Percentiles rank a stretch among this genome's conserved stretches.
These are phyloP conservation scores for Candida chauliodis DNA, from an alignment of 805 yeast genomes.

Conservation along the genomic window DNA sequence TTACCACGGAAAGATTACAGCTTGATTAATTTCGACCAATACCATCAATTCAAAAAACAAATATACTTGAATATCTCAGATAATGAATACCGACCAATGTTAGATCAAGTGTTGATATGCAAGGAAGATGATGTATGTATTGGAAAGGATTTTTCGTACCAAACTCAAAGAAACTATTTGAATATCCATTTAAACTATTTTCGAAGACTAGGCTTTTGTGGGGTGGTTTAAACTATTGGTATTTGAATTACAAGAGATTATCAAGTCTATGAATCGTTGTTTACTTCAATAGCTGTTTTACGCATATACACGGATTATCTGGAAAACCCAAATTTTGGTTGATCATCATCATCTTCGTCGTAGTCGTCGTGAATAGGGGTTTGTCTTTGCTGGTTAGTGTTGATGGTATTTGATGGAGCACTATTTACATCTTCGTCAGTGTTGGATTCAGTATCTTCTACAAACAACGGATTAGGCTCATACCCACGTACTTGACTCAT, in stretches of 20 bases:
- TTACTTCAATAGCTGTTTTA: too few relatives aligned
- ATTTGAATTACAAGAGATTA: too few relatives aligned
- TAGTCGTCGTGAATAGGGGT: slow-evolving; percentile 5
- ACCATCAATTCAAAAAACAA: slow-evolving; percentile 35
- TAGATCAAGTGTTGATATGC: slow-evolving; percentile 33
- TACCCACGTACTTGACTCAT: slow-evolving; percentile 15
- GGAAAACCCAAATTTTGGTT: slow-evolving; percentile 32
- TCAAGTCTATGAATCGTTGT: too few relatives aligned
- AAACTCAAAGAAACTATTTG: slow-evolving; percentile 18
- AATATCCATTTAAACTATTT: slow-evolving; percentile 36
- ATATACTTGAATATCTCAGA: slow-evolving; percentile 34
- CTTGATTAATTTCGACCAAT: slow-evolving; percentile 15
- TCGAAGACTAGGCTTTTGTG: slow-evolving; percentile 33
- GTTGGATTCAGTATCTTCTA: too few relatives aligned
- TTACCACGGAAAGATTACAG: slow-evolving; percentile 22
- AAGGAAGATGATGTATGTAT: slow-evolving; percentile 28
- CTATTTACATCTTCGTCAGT: slow-evolving; percentile 4
- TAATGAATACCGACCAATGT: slow-evolving; percentile 19
- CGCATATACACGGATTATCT: too few relatives aligned
- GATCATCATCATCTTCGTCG: slow-evolving; percentile 28
- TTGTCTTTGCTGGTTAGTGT: slow-evolving; percentile 1
- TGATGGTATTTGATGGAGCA: background rate
- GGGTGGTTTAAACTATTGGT: too few relatives aligned
- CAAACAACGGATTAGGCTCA: slow-evolving; percentile 5
- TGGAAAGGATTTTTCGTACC: slow-evolving; percentile 21